A percentile compares a stretch with the other conserved stretches of the same genome.
These are phyloP conservation scores for Podospora pseudopauciseta DNA, from an alignment of 495 filamentous ascomycete species.

Conservation along the genomic window DNA sequence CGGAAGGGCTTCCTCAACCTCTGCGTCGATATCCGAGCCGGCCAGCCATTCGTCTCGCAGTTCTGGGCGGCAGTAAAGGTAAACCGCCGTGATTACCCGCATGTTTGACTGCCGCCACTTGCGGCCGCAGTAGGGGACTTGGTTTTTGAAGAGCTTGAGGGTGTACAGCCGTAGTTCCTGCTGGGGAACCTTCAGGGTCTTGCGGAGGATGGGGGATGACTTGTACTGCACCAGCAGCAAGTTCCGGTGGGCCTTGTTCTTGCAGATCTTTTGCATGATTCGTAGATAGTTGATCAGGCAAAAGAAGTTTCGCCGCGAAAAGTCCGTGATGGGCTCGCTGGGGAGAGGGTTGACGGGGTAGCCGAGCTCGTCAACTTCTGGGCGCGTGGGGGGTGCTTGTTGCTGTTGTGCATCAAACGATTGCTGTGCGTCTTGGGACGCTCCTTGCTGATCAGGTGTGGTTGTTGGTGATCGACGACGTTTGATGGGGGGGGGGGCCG, in stretches of 20 bases:
- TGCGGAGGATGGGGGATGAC: slow-evolving; percentile 80
- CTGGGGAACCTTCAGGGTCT: slow-evolving; percentile 86
- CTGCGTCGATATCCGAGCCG: slow-evolving; percentile 83
- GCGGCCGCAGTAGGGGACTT: slow-evolving; percentile 94
- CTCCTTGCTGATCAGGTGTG: background rate
- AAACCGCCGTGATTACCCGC: slow-evolving; percentile 96
- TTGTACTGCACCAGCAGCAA: slow-evolving; percentile 93
- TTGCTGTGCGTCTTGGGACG: slow-evolving; percentile 9
- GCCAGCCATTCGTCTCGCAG: slow-evolving; percentile 93
- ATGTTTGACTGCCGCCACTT: slow-evolving; percentile 99
- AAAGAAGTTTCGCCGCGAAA: slow-evolving; percentile 92
- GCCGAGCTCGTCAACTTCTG: slow-evolving; percentile 86
- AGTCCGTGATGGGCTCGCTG: slow-evolving; percentile 78
- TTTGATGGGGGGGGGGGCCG: slow-evolving; percentile 77
- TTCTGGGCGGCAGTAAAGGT: slow-evolving; percentile 87
- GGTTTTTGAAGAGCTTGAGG: slow-evolving; percentile 95
- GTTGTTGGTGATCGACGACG: slow-evolving; percentile 49
- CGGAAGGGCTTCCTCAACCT: slow-evolving; percentile 87
- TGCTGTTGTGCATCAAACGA: slow-evolving; percentile 11
- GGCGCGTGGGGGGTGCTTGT: slow-evolving; percentile 53
- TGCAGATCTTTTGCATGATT: slow-evolving; percentile 94
- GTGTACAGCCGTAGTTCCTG: slow-evolving; percentile 85
- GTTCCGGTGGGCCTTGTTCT: slow-evolving; percentile 89
- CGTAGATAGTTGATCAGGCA: slow-evolving; percentile 89
- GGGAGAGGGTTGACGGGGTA: slow-evolving; percentile 63